Percentiles rank a stretch among this genome's conserved stretches.
phyloP scores from a whole-genome alignment of 106 monocot genomes.

The Platanthera guangdongensis region DNA sequence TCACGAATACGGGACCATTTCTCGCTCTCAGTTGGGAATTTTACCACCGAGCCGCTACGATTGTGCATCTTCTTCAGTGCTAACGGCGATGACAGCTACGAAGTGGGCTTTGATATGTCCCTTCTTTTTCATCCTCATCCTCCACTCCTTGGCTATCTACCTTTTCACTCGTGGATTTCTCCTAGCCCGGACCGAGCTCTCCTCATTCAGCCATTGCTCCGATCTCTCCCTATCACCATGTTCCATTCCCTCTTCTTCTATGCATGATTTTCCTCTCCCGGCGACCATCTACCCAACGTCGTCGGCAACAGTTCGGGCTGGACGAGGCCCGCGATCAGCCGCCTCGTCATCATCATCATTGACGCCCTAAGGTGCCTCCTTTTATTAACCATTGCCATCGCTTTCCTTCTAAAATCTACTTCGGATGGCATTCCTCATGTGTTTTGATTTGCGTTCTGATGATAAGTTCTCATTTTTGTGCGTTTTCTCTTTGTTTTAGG shows the following conservation, averaged over 20 bases:
- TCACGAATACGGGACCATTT: no score
- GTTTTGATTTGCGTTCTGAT: background rate
- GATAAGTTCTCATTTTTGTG: background rate
- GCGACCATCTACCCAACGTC: slow-evolving; percentile 1
- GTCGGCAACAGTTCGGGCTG: slow-evolving; percentile 28
- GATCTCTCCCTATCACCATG: slow-evolving; percentile 37
- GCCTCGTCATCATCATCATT: slow-evolving; percentile 77
- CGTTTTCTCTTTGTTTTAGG: slow-evolving; percentile 17
- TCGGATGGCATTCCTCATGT: background rate
- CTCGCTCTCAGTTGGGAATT: no score
- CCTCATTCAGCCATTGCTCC: slow-evolving; percentile 52
- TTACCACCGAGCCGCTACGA: background rate
- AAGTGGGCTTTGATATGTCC: slow-evolving; percentile 15
- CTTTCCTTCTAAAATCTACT: background rate
- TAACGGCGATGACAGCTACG: background rate
- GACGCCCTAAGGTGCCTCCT: slow-evolving; percentile 67
- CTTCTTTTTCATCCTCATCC: slow-evolving; percentile 47
- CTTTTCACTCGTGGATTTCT: slow-evolving; percentile 96
- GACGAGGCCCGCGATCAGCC: slow-evolving; percentile 71
- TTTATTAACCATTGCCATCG: background rate
- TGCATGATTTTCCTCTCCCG: background rate
- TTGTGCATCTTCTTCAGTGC: background rate
- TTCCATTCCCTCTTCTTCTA: slow-evolving; percentile 9
- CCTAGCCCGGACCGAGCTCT: slow-evolving; percentile 92
- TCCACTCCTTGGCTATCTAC: slow-evolving; percentile 56